Percentiles rank a stretch among this genome's conserved stretches.
phyloP scores from a whole-genome alignment of 2,329 filamentous ascomycete species.

The Pseudogymnoascus sp. region DNA sequence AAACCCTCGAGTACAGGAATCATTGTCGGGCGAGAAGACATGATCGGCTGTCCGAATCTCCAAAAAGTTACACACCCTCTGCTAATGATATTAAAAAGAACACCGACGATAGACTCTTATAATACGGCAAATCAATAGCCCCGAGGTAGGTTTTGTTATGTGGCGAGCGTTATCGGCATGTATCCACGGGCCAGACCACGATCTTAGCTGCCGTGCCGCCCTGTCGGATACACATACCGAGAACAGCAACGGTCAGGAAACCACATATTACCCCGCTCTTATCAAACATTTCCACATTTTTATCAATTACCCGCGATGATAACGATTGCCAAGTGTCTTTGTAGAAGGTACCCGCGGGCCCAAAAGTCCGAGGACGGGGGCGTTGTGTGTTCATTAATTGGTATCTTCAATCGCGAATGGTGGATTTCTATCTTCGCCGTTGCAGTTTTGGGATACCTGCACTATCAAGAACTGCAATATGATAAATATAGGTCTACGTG shows the following conservation, averaged over 20 bases:
- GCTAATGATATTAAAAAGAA: not conserved
- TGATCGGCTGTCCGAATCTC: not conserved
- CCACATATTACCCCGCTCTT: constrained; percentile 10
- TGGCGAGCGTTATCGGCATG: not conserved
- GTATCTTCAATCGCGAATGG: not conserved
- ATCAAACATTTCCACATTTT: constrained; percentile 11
- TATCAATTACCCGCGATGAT: constrained; percentile 14
- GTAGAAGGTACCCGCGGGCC: not conserved
- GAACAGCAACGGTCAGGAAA: not conserved
- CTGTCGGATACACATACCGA: constrained; percentile 9
- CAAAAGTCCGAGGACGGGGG: not conserved
- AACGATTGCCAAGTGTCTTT: constrained; percentile 13
- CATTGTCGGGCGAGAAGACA: not conserved
- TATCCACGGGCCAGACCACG: not conserved
- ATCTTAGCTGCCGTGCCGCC: not conserved
- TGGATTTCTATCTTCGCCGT: not conserved
- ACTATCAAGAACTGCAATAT: not conserved
- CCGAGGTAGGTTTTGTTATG: not conserved
- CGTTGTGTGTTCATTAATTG: not conserved
- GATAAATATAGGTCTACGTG: not conserved
- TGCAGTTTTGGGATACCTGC: not conserved
- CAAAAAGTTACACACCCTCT: not conserved
- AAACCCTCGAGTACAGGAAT: not conserved
- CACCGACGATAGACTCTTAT: not conserved
- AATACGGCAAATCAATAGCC: not conserved